Conservation (phyloP, 805 yeast species). For the Wickerhamiella qilinensis region DNA sequence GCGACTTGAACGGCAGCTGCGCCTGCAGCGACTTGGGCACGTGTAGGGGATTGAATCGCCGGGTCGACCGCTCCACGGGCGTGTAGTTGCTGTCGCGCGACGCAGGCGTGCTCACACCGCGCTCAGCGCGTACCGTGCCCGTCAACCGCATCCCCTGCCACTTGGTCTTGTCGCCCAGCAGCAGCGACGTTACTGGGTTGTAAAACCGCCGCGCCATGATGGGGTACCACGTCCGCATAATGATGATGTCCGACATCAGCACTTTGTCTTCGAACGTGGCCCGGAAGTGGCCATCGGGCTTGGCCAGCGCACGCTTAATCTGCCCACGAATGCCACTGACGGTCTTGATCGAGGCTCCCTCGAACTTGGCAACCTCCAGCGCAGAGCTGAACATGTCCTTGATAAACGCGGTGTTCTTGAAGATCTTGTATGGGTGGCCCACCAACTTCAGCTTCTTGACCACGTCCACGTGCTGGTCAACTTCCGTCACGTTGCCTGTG, state of each 20-base stretch:
- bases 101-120: slow-evolving; percentile 46
- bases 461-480: slow-evolving; percentile 75
- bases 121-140: slow-evolving; percentile 77
- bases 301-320: slow-evolving; percentile 82
- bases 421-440: slow-evolving; percentile 86
- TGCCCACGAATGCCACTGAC: slow-evolving; percentile 97
- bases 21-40: slow-evolving; percentile 70
- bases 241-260: slow-evolving; percentile 64
- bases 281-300: slow-evolving; percentile 89
- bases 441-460: slow-evolving; percentile 91
- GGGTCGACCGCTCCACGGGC: slow-evolving; percentile 69
- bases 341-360: slow-evolving; percentile 92
- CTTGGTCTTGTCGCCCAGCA: slow-evolving; percentile 57
- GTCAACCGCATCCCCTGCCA: slow-evolving; percentile 97
- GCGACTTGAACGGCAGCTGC: slow-evolving; percentile 81
- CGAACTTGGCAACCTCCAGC: slow-evolving; percentile 91
- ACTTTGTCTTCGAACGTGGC: slow-evolving; percentile 96
- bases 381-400: slow-evolving; percentile 91
- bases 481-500: slow-evolving; percentile 89
- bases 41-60: slow-evolving; percentile 73
- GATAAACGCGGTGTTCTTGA: slow-evolving; percentile 90
- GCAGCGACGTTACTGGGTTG: slow-evolving; percentile 87
- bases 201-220: slow-evolving; percentile 79
- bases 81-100: slow-evolving; percentile 35
- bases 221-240: slow-evolving; percentile 94